Percentiles rank a stretch among this genome's conserved stretches.
Evolutionary conservation across 148 eudicot species (phyloP).

Genomic region (Rhododendron ferrugineum): DNA sequence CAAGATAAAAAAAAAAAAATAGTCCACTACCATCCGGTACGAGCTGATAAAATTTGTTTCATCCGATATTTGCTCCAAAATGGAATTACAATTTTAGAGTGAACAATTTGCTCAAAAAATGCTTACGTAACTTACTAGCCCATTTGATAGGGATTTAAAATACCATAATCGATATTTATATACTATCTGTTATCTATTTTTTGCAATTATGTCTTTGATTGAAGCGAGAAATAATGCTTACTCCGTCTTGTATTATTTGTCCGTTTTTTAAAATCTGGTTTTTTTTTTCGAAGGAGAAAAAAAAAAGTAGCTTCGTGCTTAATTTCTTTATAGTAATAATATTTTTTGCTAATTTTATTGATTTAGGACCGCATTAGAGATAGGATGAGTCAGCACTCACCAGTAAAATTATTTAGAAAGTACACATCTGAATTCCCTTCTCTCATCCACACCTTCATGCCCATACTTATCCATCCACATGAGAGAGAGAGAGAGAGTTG

Average conservation of each 20-base stretch:
- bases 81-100: background rate
- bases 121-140: background rate
- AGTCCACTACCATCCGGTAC: too few species aligned
- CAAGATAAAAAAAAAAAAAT: too few species aligned
- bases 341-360: too few species aligned
- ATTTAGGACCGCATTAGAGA: background rate
- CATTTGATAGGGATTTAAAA: background rate
- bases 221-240: too few species aligned
- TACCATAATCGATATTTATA: too few species aligned
- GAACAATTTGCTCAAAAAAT: background rate
- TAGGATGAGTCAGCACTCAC: background rate
- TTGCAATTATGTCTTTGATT: background rate
- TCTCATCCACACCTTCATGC: background rate
- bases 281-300: too few species aligned
- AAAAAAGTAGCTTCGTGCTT: too few species aligned
- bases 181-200: too few species aligned
- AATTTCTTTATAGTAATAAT: too few species aligned
- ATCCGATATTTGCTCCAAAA: background rate
- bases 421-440: too few species aligned
- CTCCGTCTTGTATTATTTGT: too few species aligned
- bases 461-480: background rate
- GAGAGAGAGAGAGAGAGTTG: background rate
- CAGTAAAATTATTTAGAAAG: background rate
- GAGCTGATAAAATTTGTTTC: background rate
- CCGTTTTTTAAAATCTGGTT: too few species aligned